phyloP scores from a whole-genome alignment of 495 filamentous ascomycete species.

The Neurospora tetraspora region DNA sequence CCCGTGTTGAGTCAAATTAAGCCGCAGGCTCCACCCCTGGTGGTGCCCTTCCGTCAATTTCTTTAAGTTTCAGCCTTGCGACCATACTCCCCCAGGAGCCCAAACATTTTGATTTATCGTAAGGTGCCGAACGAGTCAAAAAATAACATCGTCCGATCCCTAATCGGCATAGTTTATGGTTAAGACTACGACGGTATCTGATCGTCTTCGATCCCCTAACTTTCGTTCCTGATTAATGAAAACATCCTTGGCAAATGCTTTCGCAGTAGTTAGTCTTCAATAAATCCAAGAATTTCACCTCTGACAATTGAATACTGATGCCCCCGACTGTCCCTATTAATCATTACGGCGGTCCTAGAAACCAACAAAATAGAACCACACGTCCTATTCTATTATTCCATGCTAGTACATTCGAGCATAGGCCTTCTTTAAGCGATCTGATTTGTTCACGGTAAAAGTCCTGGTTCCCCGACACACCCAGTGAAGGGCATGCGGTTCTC shows the following conservation, averaged over 20 bases:
- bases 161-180: neutral
- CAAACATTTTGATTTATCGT: neutral
- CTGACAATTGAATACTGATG: conserved; percentile 62
- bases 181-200: neutral
- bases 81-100: neutral
- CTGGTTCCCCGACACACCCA: conserved; percentile 53
- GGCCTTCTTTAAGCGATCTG: conserved; percentile 64
- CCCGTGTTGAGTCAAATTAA: conserved; percentile 64
- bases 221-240: neutral
- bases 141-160: neutral
- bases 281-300: conserved; percentile 67
- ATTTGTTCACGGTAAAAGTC: conserved; percentile 68
- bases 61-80: neutral
- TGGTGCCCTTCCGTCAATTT: conserved; percentile 46
- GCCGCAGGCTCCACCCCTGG: conserved; percentile 50
- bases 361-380: conserved; percentile 29
- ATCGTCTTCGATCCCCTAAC: neutral
- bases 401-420: conserved; percentile 66
- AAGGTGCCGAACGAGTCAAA: neutral
- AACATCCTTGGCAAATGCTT: neutral
- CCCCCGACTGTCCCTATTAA: conserved; percentile 25
- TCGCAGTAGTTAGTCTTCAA: conserved; percentile 63
- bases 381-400: conserved; percentile 70
- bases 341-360: neutral
- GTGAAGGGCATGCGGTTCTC: conserved; percentile 54